Evolutionary conservation across 305 asterid genomes (phyloP), one percentile per base, ranked within the genome.

Genomic region (Coffea humblotiana): DNA sequence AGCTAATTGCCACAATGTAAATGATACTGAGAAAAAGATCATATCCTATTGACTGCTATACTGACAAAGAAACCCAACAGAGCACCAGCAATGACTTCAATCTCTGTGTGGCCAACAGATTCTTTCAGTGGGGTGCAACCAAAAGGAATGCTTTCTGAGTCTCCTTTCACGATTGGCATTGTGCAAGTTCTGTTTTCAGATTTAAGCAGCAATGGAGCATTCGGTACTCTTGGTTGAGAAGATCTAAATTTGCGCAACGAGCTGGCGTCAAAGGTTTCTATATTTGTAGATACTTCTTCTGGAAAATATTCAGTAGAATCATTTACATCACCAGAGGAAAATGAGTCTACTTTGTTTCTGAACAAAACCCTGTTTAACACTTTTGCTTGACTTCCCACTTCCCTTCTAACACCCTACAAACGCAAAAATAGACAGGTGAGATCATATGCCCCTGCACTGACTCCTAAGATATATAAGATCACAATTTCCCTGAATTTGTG

Each of bases 21-120:
- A 63, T 45, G 27, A 23, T 61, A 48, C 54, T 3, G 51, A 61
- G 51, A 11, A 76, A 48, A 68, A 3, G 48, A 74, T 77, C 69
- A 76, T 9, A 52, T 81, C 72, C 88, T 43, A 86, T 83, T 70
- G 79, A 90, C 83, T 5, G 90, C 90, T 79, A 93, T 77, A 78
- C 94, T 90, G 65, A 91, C 91, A 2, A 93, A 69, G 79, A 95
- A 89, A 72, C 99, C 99, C 86, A 93, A 88, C 71, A 92, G 72
- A 81, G 97, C 99, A 80, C 99, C 99, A 0, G 97, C 98, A 13
- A 85, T 85, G 61, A 95, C 99, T 85, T 95, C 98, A 60, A 84
- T 69, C 81, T 90, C 94, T 63, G 99, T 92, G 79, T 95, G 99
- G 19, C 99, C 99, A 12, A 95, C 83, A 3, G 98, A 88, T 88